Base-by-base conservation (phyloP, 208 protist species). In the Crithidia acanthocephali region DNA sequence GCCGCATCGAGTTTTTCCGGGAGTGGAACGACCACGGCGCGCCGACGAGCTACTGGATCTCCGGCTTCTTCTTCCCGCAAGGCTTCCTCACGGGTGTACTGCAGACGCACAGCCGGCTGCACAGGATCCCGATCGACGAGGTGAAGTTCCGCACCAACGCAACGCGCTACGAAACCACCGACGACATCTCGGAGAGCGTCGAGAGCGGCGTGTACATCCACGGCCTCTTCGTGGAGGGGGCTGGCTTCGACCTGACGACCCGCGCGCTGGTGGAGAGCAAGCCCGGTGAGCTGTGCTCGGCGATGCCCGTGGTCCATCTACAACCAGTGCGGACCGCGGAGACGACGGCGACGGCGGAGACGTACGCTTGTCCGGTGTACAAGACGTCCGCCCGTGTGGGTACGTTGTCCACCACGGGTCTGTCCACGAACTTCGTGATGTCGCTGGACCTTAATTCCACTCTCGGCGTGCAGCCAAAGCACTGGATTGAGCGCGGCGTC, bases 1-100 rank as follows among this genome's bases (percentile, higher is more conserved):
- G 64, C 52, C 90, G 98, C 56, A 83, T 98, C 9, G 83, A 91
- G 45, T 99, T 99, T 75, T 96, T 99, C 70, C 74, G 90, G 0
- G 87, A 89, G 47, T 99, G 98, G 97, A 95, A 98, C 68, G 84
- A 98, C 63, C 71, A 97, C 37, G 98, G 97, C 9, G 59, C 84
- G 30, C 98, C 97, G 33, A 74, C 74, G 23, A 92, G 88, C 52
- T 99, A 95, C 83, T 99, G 97, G 97, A 92, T 99, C 52, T 98
- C 97, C 16, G 98, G 98, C 27, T 99, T 99, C 81, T 99, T 98
- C 93, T 99, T 99, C 84, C 98, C 98, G 9, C 98, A 98, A 64
- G 95, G 95, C 32, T 97, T 98, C 69, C 83, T 98, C 23, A 98
- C 95, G 1, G 93, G 86, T 48, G 91, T 98, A 11, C 79, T 98